Base-by-base conservation (phyloP, 2,329 filamentous ascomycete genomes). In the Zasmidium citrigriseum region DNA sequence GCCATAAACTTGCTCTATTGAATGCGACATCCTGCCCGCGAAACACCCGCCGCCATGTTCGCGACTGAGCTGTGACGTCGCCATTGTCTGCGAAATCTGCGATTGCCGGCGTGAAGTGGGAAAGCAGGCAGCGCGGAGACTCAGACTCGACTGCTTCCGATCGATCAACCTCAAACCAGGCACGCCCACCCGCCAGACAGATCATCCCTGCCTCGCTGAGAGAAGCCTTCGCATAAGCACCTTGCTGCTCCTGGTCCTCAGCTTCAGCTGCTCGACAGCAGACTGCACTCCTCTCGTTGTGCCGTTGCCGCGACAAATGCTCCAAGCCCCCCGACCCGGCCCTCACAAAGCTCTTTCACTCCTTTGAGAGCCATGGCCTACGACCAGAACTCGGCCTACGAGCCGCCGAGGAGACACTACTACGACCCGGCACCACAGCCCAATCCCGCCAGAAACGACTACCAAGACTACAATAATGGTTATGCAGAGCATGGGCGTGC, bases 311-410 rank as follows among this genome's bases (percentile, higher is more conserved):
- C 34, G 7, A 41, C 34, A 41, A 41, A 41, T 41, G 34, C 5
- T n/a, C 16, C 34, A 41, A n/a, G 4, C 14, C 34, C 34, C 34
- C 34, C 14, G 12, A 41, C 5, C 4, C 34, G 5, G 34, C 34
- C 34, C 18, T 11, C 34, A 41, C 34, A 41, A 41, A 41, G 34
- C 34, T 41, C 34, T 41, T 41, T 10, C 34, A 41, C 34, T 47
- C 27, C 21, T 41, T 41, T 41, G 34, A 41, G 18, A 18, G 57
- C 34, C 54, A 68, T 68, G 66, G 66, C 66, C 11, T 68, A 68
- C 57, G 61, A 68, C 49, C 64, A 65, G 52, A 49, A 62, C 27
- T 49, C 64, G 45, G 48, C 64, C 25, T 67, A 68, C 25, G 60
- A 65, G 57, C 64, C 63, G 51, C 64, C 63, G 29, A 64, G 58